Percentiles rank a stretch among this genome's conserved stretches.
Evolutionary conservation across 345 rosid species (phyloP).

Genomic region (Kandelia obovata): DNA sequence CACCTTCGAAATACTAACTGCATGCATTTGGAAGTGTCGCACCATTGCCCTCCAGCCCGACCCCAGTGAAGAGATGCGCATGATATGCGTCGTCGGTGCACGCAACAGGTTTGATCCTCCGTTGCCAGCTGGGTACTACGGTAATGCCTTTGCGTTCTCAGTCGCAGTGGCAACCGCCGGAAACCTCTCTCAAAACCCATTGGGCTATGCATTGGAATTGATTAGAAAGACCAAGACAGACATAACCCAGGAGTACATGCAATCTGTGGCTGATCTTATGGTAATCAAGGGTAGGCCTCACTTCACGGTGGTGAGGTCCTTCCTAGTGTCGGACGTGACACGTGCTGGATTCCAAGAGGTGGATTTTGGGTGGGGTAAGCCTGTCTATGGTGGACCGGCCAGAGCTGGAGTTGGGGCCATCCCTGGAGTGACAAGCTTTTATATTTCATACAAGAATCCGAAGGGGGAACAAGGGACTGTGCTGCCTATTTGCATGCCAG

Average conservation of each 20-base stretch:
- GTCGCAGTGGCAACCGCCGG: conserved; percentile 16
- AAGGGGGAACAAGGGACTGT: conserved; percentile 16
- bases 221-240: conserved; percentile 22
- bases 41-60: conserved; percentile 11
- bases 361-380: conserved; percentile 28
- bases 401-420: not conserved
- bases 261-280: conserved; percentile 22
- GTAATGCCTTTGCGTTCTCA: conserved; percentile 16
- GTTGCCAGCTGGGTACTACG: conserved; percentile 13
- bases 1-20: conserved; percentile 11
- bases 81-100: conserved; percentile 4
- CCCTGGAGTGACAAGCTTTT: conserved; percentile 7
- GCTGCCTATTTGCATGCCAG: conserved; percentile 17
- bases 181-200: conserved; percentile 4
- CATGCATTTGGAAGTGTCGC: conserved; percentile 26
- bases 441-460: conserved; percentile 1
- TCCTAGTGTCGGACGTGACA: conserved; percentile 14
- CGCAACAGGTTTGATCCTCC: conserved; percentile 14
- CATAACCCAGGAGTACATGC: conserved; percentile 23
- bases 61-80: conserved; percentile 15
- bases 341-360: conserved; percentile 3
- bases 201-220: conserved; percentile 17
- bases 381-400: conserved; percentile 15
- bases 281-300: conserved; percentile 14
- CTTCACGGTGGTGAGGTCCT: conserved; percentile 14